Conservation (phyloP, 371 early-diverging fungal genomes). For the Entomophthora muscae region DNA sequence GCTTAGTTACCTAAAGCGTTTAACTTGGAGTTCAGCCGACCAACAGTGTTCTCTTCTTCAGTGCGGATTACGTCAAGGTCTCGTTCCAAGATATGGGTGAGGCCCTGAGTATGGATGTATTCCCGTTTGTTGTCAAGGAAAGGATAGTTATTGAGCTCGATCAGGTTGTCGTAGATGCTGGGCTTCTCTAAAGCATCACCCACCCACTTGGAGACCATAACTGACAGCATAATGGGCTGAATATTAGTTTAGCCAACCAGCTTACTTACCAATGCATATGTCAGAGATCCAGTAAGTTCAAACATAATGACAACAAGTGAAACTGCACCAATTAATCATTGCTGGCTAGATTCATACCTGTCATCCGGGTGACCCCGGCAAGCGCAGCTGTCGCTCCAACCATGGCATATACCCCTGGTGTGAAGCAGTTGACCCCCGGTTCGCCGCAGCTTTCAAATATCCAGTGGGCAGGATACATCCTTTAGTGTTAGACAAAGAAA, state of each 20-base stretch:
- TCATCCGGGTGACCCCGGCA: constrained; percentile 81
- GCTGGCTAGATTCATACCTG: constrained; percentile 19
- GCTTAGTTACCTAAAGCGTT: constrained; percentile 11
- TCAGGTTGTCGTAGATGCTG: constrained; percentile 47
- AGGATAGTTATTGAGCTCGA: constrained; percentile 43
- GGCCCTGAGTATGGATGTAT: constrained; percentile 27
- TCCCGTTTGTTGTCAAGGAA: constrained; percentile 44
- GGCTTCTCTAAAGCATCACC: constrained; percentile 43
- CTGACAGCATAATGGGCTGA: constrained; percentile 48
- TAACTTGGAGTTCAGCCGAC: constrained; percentile 30
- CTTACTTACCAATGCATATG: constrained; percentile 32
- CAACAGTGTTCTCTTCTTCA: constrained; percentile 35
- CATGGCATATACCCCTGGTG: constrained; percentile 84
- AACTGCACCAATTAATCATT: constrained; percentile 19
- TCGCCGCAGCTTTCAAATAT: constrained; percentile 40
- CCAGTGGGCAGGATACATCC: constrained; percentile 29
- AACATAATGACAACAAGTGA: constrained; percentile 62
- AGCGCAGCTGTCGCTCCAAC: constrained; percentile 83
- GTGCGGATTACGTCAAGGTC: constrained; percentile 36
- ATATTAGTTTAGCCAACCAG: background rate
- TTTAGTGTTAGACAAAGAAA: constrained; percentile 3
- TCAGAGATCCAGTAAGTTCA: constrained; percentile 61
- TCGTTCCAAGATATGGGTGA: constrained; percentile 25
- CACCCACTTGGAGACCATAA: constrained; percentile 51
- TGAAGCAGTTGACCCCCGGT: constrained; percentile 46